Conservation (phyloP, 352 stramenopile species). For the Phytophthora sansomeana region DNA sequence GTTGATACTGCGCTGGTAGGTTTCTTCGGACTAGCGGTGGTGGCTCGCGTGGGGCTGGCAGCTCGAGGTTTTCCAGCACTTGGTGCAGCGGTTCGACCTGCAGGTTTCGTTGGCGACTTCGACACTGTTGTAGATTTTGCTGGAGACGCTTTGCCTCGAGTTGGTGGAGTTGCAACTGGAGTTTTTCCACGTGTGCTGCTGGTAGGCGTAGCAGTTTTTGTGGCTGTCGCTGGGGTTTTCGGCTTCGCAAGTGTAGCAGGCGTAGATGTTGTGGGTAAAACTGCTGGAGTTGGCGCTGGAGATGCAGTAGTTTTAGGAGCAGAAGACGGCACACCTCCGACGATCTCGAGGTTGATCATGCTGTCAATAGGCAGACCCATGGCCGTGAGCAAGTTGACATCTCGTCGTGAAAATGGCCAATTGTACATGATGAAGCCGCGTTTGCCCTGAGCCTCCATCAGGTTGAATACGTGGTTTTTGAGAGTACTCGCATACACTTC, state of each 20-base stretch:
- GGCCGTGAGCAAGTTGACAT: conserved; percentile 58
- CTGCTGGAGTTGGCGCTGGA: not conserved
- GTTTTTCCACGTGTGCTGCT: no score
- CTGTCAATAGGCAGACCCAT: conserved; percentile 60
- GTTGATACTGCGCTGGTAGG: not conserved
- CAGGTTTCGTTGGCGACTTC: conserved; percentile 25
- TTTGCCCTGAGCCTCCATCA: conserved; percentile 27
- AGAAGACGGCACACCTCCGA: conserved; percentile 3
- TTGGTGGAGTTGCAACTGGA: not conserved
- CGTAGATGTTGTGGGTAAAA: not conserved
- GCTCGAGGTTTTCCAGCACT: conserved; percentile 24
- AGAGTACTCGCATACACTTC: conserved; percentile 22
- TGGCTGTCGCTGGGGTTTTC: conserved; percentile 7
- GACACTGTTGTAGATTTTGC: conserved; percentile 15
- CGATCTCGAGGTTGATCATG: conserved; percentile 59
- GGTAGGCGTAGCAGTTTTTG: conserved; percentile 3
- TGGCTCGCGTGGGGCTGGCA: conserved; percentile 18
- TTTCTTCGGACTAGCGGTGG: conserved; percentile 12
- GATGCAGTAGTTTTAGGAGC: not conserved
- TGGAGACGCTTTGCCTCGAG: conserved; percentile 22
- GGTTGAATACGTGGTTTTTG: conserved; percentile 18
- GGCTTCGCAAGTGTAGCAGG: conserved; percentile 1
- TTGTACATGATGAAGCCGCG: conserved; percentile 69
- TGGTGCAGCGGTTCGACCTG: conserved; percentile 4
- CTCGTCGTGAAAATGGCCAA: conserved; percentile 51